Percentiles rank a stretch among this genome's conserved stretches.
Conservation (phyloP, 2,329 filamentous ascomycete species). For the Curvularia spicifera region DNA sequence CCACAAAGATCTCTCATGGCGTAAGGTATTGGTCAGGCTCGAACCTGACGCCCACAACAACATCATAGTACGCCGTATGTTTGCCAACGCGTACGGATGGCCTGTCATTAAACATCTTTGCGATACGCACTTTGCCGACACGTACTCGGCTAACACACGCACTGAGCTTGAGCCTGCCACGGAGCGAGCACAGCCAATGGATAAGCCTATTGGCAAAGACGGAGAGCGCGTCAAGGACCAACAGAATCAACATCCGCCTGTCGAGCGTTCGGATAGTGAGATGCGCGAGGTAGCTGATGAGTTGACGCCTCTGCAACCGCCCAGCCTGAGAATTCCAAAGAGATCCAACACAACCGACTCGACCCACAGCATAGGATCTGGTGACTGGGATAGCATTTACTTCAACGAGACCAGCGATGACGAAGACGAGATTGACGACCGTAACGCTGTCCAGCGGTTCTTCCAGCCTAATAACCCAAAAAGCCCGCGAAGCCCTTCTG, state of each 20-base stretch:
- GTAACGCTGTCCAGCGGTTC: slow-evolving; percentile 46
- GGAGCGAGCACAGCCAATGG: slow-evolving; percentile 71
- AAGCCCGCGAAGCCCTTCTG: slow-evolving; percentile 24
- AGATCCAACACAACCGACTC: slow-evolving; percentile 37
- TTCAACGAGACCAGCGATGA: slow-evolving; percentile 58
- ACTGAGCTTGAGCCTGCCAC: slow-evolving; percentile 70
- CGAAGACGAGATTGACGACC: slow-evolving; percentile 53
- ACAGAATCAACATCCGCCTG: slow-evolving; percentile 45
- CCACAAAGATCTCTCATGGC: slow-evolving; percentile 89
- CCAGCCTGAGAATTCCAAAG: slow-evolving; percentile 29
- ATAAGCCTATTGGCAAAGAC: slow-evolving; percentile 63
- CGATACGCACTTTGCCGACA: slow-evolving; percentile 90
- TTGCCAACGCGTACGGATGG: slow-evolving; percentile 97
- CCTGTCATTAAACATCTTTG: slow-evolving; percentile 94
- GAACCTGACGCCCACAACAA: slow-evolving; percentile 99
- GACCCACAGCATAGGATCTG: slow-evolving; percentile 49
- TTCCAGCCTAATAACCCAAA: slow-evolving; percentile 39
- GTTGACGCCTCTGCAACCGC: slow-evolving; percentile 43
- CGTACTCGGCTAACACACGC: slow-evolving; percentile 66
- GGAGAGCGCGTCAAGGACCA: slow-evolving; percentile 68
- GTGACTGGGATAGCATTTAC: slow-evolving; percentile 56
- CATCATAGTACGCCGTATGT: slow-evolving; percentile 94
- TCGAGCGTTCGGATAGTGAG: slow-evolving; percentile 56
- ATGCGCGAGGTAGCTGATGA: slow-evolving; percentile 55
- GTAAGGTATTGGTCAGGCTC: slow-evolving; percentile 92